phyloP scores from a whole-genome alignment of 192 early-diverging fungal genomes.

The Dissophora globulifera region DNA sequence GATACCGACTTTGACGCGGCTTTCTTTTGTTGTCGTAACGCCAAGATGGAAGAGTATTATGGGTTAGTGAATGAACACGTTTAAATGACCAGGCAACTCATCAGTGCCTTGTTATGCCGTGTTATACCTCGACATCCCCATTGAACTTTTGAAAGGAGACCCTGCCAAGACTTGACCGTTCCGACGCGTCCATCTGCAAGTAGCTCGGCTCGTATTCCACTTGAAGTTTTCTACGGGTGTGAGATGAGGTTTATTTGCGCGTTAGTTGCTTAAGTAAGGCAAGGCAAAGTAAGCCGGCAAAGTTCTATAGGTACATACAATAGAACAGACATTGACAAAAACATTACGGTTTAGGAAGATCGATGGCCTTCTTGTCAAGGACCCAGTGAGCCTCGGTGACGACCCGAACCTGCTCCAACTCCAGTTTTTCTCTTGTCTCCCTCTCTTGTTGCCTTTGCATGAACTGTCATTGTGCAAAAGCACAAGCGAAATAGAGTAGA shows the following conservation, averaged over 20 bases:
- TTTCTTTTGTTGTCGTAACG: slow-evolving; percentile 40
- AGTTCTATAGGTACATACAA: no score
- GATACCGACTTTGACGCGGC: slow-evolving; percentile 13
- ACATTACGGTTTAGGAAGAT: slow-evolving; percentile 51
- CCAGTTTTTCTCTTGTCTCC: slow-evolving; percentile 39
- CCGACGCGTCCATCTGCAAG: slow-evolving; percentile 36
- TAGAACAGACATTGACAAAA: no score
- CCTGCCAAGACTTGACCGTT: slow-evolving; percentile 33
- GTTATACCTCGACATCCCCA: slow-evolving; percentile 28
- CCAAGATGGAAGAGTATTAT: no score
- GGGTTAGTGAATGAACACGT: no score
- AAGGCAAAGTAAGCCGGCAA: no score
- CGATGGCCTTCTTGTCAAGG: slow-evolving; percentile 20
- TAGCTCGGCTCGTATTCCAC: slow-evolving; percentile 53
- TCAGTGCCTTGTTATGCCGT: no score
- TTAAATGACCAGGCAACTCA: no score
- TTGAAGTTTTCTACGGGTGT: slow-evolving; percentile 38
- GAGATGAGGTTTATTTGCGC: neutral
- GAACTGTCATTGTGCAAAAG: slow-evolving; percentile 36
- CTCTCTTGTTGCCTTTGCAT: slow-evolving; percentile 54
- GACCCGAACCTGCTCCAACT: slow-evolving; percentile 31
- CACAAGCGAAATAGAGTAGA: neutral
- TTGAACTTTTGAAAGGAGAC: slow-evolving; percentile 50
- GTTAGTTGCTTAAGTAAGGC: no score
- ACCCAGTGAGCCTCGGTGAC: slow-evolving; percentile 52